Evolutionary conservation across 345 rosid species (phyloP).

Genomic region (Salix udensis): DNA sequence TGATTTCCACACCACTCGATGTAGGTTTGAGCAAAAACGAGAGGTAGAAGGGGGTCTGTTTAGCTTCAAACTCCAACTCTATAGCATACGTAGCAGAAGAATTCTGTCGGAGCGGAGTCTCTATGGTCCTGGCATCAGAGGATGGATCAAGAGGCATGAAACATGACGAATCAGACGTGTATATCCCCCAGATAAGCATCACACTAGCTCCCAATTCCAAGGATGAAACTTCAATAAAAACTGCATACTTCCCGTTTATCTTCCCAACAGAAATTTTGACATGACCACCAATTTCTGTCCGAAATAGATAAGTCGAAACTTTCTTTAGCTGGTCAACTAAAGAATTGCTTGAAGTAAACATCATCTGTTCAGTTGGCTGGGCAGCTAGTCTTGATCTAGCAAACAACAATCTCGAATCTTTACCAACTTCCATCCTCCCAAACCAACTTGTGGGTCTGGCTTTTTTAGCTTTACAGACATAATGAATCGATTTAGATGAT

Average conservation of each 20-base stretch:
- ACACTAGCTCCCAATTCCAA: constrained; percentile 35
- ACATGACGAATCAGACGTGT: constrained; percentile 59
- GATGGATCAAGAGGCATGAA: constrained; percentile 47
- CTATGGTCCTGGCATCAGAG: constrained; percentile 38
- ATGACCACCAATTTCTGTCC: constrained; percentile 66
- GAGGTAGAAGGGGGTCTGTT: constrained; percentile 63
- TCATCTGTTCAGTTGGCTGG: constrained; percentile 36
- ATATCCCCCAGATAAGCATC: constrained; percentile 63
- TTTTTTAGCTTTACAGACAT: not conserved
- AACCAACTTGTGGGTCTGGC: constrained; percentile 7
- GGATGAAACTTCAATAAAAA: constrained; percentile 58
- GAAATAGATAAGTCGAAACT: constrained; percentile 52
- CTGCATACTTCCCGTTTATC: constrained; percentile 47
- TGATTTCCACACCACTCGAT: constrained; percentile 43
- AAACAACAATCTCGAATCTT: constrained; percentile 30
- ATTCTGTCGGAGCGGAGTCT: constrained; percentile 43
- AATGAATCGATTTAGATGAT: constrained; percentile 26
- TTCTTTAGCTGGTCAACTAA: constrained; percentile 38
- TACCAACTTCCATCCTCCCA: constrained; percentile 24
- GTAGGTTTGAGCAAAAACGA: constrained; percentile 62
- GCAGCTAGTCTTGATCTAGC: constrained; percentile 49
- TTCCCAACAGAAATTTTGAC: constrained; percentile 58
- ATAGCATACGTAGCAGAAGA: constrained; percentile 39
- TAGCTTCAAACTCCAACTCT: constrained; percentile 68
- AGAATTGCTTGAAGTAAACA: constrained; percentile 21